phyloP scores from a whole-genome alignment of 2,329 filamentous ascomycete genomes.

The Colletotrichum sp. region DNA sequence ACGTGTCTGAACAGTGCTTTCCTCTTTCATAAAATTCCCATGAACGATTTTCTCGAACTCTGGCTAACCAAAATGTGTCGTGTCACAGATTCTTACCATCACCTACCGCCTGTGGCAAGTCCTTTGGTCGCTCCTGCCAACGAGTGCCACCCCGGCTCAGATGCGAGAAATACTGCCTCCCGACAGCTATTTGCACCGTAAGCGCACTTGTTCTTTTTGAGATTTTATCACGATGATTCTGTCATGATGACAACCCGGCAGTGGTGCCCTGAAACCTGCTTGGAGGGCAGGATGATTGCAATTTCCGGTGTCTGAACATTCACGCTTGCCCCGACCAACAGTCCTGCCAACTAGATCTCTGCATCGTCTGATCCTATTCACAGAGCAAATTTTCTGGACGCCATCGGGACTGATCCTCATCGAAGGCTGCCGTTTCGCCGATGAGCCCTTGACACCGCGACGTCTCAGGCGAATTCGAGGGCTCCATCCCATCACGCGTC shows the following conservation, averaged over 20 bases:
- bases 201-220: background rate
- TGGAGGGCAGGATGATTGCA: background rate
- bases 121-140: background rate
- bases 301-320: background rate
- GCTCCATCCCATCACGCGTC: background rate
- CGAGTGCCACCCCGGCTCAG: background rate
- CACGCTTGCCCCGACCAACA: background rate
- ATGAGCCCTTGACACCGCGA: background rate
- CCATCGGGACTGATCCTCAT: background rate
- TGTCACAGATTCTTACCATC: background rate
- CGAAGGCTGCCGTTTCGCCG: background rate
- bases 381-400: background rate
- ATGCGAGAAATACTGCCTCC: background rate
- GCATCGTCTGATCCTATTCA: background rate
- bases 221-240: background rate
- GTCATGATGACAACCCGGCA: background rate
- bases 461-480: background rate
- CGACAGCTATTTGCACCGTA: background rate
- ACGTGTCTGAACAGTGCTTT: background rate
- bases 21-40: background rate
- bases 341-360: background rate
- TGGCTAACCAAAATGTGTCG: fast-evolving
- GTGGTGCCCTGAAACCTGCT: background rate
- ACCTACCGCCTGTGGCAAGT: background rate
- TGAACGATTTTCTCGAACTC: fast-evolving